Base-by-base conservation (phyloP, 2,329 filamentous ascomycete genomes). In the Colletotrichum truncatum region DNA sequence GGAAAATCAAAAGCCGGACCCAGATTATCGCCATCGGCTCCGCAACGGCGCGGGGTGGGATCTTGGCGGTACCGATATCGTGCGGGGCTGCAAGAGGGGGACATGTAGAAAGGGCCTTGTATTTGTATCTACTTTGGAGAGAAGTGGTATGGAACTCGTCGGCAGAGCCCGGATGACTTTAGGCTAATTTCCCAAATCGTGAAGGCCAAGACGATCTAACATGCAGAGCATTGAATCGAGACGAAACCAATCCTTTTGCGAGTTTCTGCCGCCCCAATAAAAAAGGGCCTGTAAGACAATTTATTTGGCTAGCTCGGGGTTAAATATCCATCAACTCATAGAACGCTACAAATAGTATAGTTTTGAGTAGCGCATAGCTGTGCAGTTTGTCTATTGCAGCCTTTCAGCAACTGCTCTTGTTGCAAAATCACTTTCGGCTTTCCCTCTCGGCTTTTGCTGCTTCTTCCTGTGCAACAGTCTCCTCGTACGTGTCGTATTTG, bases 401-500 rank as follows among this genome's bases (percentile, higher is more conserved):
- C n/a, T n/a, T n/a, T n/a, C n/a, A n/a, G n/a, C 10, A 2, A 12
- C 9, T 4, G 10, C 9, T 23, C 39, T 12, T 16, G 4, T 25
- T 46, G 11, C 18, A 6, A 0, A 46, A 10, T 23, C 21, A 3
- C 8, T 9, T 9, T 10, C 5, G 2, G 3, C 4, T 21, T 2
- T n/a, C 21, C 16, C 0, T 4, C 6, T 25, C 14, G 32, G 25
- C 12, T n/a, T n/a, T 57, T 2, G 45, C 45, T 8, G 26, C 28
- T 14, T 59, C 12, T 45, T 64, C 53, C 16, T n/a, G 23, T 6
- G 53, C 53, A 23, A 58, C 9, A 2, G 43, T 51, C 26, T 64
- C 36, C n/a, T 64, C 53, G 14, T 64, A 59, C 2, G 36, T 59
- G 7, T 59, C 54, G 7, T 51, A 58, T 34, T 52, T 64, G 12